These are phyloP conservation scores for Neoscytalidium dimidiatum DNA, from an alignment of 2,329 filamentous ascomycete genomes.

Conservation along the genomic window DNA sequence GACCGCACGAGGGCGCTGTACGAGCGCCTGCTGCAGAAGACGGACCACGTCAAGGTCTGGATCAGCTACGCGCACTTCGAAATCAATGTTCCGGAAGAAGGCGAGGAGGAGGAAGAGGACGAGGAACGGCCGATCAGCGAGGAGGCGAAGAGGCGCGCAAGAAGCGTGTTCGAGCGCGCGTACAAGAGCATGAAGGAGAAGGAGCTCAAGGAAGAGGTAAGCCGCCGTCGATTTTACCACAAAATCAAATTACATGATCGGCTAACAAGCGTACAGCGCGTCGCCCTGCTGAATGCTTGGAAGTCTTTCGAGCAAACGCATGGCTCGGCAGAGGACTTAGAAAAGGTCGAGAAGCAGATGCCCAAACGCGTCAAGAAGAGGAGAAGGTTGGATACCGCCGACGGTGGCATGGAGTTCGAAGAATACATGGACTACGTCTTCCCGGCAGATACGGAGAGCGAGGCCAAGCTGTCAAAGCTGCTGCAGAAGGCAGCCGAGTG, in stretches of 20 bases:
- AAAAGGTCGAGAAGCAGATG: constrained; percentile 89
- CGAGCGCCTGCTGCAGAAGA: constrained; percentile 88
- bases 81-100: constrained; percentile 82
- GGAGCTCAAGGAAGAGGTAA: constrained; percentile 83
- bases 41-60: constrained; percentile 99
- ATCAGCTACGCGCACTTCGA: constrained; percentile 98
- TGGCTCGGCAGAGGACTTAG: constrained; percentile 72
- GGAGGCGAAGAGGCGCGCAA: constrained; percentile 78
- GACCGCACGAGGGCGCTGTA: constrained; percentile 80
- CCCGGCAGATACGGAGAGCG: constrained; percentile 88
- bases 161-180: constrained; percentile 81
- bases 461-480: constrained; percentile 79
- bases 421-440: constrained; percentile 98
- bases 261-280: constrained; percentile 58
- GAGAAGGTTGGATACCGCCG: constrained; percentile 84
- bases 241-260: neutral
- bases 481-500: constrained; percentile 84
- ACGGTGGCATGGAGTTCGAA: constrained; percentile 66
- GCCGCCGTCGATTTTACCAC: constrained; percentile 24
- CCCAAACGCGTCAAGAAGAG: constrained; percentile 90
- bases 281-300: constrained; percentile 88
- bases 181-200: constrained; percentile 85
- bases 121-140: constrained; percentile 69
- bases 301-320: constrained; percentile 87
- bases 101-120: constrained; percentile 64